These are phyloP conservation scores for Mitragyna speciosa DNA, from an alignment of 257 asterid genomes.

Conservation along the genomic window DNA sequence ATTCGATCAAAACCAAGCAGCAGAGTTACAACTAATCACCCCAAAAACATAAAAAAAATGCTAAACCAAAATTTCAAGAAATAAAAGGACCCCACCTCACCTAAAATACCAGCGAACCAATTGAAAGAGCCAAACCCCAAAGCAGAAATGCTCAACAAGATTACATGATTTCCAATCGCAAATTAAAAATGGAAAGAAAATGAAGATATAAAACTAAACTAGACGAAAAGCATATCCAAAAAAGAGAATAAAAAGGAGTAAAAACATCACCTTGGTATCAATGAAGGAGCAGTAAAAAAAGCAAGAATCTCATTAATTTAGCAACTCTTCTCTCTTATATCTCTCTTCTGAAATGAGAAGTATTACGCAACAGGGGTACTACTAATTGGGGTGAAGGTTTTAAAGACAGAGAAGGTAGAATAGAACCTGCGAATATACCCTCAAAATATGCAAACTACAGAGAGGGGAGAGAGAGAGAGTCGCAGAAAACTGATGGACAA, in stretches of 20 bases:
- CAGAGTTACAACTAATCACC: neutral
- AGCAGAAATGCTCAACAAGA: slow-evolving; percentile 20
- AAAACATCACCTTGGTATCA: slow-evolving; percentile 46
- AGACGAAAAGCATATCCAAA: slow-evolving; percentile 7
- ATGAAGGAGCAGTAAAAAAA: slow-evolving; percentile 21
- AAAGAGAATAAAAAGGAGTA: slow-evolving; percentile 11
- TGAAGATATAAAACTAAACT: neutral
- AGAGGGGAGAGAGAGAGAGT: slow-evolving; percentile 14
- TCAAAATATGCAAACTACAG: no score
- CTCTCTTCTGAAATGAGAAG: slow-evolving; percentile 12
- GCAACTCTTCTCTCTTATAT: slow-evolving; percentile 21
- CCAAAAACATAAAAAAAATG: neutral
- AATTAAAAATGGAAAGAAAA: neutral
- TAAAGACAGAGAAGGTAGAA: slow-evolving; percentile 17
- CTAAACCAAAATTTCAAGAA: neutral
- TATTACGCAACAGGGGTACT: slow-evolving; percentile 3
- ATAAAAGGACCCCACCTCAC: slow-evolving; percentile 17
- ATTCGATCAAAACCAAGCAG: slow-evolving; percentile 8
- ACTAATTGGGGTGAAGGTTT: slow-evolving; percentile 23
- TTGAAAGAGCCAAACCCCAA: slow-evolving; percentile 18
- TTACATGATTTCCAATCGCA: slow-evolving; percentile 21
- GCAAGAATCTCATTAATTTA: slow-evolving; percentile 21
- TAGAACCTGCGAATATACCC: slow-evolving; percentile 54
- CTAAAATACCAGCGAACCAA: slow-evolving; percentile 9
- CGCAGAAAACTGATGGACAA: slow-evolving; percentile 21